A percentile compares a stretch with the other conserved stretches of the same genome.
Evolutionary conservation across 1,284 basidiomycete species (phyloP).

Genomic region (Pseudozyma pruni): DNA sequence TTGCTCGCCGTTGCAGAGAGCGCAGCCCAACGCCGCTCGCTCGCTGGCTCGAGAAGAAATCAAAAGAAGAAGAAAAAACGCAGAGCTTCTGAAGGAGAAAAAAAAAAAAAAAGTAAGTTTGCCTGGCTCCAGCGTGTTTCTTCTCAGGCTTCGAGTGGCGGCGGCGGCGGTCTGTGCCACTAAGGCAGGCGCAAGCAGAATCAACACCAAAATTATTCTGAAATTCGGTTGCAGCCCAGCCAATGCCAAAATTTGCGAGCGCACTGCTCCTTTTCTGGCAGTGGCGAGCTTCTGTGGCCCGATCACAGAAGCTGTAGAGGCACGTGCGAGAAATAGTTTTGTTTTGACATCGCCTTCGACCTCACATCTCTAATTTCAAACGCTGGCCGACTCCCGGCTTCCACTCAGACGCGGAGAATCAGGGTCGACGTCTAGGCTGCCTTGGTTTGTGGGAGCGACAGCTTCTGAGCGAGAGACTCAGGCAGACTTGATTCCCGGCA

Average conservation of each 20-base stretch:
- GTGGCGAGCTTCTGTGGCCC: conserved; percentile 6
- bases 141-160: background rate
- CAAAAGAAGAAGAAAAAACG: conserved; percentile 8
- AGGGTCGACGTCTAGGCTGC: conserved; percentile 7
- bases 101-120: conserved; percentile 18
- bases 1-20: background rate
- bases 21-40: conserved; percentile 8
- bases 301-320: conserved; percentile 19
- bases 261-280: too few species aligned
- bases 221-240: background rate
- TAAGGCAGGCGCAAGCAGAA: background rate
- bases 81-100: conserved; percentile 3
- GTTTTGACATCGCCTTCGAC: background rate
- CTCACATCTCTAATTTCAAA: background rate
- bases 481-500: conserved; percentile 1
- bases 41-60: conserved; percentile 1
- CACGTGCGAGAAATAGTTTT: conserved; percentile 17
- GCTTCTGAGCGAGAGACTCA: background rate
- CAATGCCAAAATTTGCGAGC: conserved; percentile 1
- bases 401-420: conserved; percentile 22
- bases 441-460: background rate
- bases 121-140: background rate
- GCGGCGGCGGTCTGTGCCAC: conserved; percentile 22
- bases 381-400: conserved; percentile 12
- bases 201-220: too few species aligned